Base-by-base conservation (phyloP, 2,329 filamentous ascomycete species). In the Plenodomus tracheiphilus region DNA sequence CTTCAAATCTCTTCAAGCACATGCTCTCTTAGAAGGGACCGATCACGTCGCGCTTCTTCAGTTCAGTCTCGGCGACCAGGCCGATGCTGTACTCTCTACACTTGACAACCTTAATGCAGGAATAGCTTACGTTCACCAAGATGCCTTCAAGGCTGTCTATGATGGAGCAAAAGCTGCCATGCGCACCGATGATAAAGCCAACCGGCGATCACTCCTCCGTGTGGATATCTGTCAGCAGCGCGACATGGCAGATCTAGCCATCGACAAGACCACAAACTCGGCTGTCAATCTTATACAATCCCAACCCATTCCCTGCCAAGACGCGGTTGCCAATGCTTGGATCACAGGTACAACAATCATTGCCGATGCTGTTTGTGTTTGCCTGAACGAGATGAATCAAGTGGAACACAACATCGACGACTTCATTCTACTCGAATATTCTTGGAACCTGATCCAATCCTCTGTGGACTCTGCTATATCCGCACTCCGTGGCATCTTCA, bases 81-180 rank as follows among this genome's bases (percentile, higher is more conserved):
- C 75, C 2, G 75, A 78, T 43, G 59, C 62, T 8, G 63, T 78
- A 10, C 63, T 77, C 28, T 71, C 73, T 8, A 75, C 73, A 3
- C 69, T 78, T 42, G 75, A 78, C 54, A 75, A 78, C 45, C 61
- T 78, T 54, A 78, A 78, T 47, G 71, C 72, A 1, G 72, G 71
- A 25, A 72, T 78, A 20, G 75, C 75, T 3, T 77, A 75, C 43
- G 72, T 75, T 1, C 74, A 77, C 46, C 72, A 78, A 58, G 76
- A 78, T 53, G 74, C 74, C 3, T 78, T 76, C 63, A 74, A 76
- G 49, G 72, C 71, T 20, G 71, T 77, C 7, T 77, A 77, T 61
- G 74, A 77, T 46, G 66, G 68, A 32, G 58, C 73, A 19, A 77
- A 75, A 59, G 63, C 68, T 22, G 58, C 56, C 28, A 65, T 70